phyloP scores from a whole-genome alignment of 441 rosid species.

The Euphorbia celastroides region DNA sequence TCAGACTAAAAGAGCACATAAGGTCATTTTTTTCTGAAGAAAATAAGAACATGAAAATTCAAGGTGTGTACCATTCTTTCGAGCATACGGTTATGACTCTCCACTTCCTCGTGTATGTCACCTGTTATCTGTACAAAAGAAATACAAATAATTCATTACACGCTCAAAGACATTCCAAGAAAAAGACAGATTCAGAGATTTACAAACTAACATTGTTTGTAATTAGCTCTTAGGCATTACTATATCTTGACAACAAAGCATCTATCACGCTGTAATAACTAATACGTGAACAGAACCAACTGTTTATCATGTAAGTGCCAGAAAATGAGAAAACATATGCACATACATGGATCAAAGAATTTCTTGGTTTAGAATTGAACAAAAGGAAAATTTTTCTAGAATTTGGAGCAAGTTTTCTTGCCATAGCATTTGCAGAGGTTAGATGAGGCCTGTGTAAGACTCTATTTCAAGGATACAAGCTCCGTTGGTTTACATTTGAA shows the following conservation, averaged over 20 bases:
- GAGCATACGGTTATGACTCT: slow-evolving; percentile 72
- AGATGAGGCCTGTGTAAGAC: not conserved
- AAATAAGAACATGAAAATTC: slow-evolving; percentile 9
- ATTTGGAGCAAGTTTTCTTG: not conserved
- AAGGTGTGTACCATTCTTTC: slow-evolving; percentile 48
- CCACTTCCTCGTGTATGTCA: slow-evolving; percentile 83
- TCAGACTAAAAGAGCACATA: slow-evolving; percentile 11
- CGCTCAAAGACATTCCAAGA: not conserved
- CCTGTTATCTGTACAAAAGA: slow-evolving; percentile 56
- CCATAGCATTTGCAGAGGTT: not conserved
- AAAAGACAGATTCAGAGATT: not conserved
- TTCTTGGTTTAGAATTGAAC: not conserved
- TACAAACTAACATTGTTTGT: not conserved
- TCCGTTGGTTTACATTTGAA: not conserved
- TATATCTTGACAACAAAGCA: not conserved
- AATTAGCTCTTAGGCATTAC: too few species aligned
- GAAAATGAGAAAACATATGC: not conserved
- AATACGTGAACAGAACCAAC: not conserved
- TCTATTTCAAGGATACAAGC: not conserved
- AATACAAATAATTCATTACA: not conserved
- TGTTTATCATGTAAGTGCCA: not conserved
- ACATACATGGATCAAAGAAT: not conserved
- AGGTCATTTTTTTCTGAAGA: not conserved
- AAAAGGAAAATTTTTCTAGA: not conserved
- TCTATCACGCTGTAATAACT: too few species aligned